A percentile compares a stretch with the other conserved stretches of the same genome.
These are phyloP conservation scores for Hanseniaspora gamundiae DNA, from an alignment of 1,139 yeast genomes.

Conservation along the genomic window DNA sequence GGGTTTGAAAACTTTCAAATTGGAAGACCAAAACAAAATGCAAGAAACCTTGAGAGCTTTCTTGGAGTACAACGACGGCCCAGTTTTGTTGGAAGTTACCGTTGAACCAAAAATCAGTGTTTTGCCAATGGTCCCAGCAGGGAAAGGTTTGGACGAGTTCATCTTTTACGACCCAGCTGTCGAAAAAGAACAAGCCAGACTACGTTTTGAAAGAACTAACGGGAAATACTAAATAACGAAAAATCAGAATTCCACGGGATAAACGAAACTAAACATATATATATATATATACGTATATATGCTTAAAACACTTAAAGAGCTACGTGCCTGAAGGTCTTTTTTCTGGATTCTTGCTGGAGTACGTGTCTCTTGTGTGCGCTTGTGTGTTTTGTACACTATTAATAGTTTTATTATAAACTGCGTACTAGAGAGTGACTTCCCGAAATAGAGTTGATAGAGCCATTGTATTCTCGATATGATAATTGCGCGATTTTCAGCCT, in stretches of 20 bases:
- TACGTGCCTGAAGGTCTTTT: too few relatives aligned
- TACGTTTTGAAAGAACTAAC: slow-evolving; percentile 28
- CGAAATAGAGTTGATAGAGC: too few relatives aligned
- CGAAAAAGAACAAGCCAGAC: slow-evolving; percentile 58
- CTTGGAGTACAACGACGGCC: slow-evolving; percentile 62
- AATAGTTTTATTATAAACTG: too few relatives aligned
- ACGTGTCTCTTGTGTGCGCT: too few relatives aligned
- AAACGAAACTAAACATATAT: too few relatives aligned
- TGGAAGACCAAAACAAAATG: slow-evolving; percentile 55
- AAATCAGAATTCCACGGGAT: too few relatives aligned
- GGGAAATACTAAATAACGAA: slow-evolving; percentile 29
- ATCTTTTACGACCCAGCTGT: slow-evolving; percentile 72
- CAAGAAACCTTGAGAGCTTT: slow-evolving; percentile 54
- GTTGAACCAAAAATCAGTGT: slow-evolving; percentile 97
- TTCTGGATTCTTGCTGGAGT: too few relatives aligned
- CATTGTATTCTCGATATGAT: too few relatives aligned
- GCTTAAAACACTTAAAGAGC: too few relatives aligned
- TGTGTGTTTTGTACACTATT: too few relatives aligned
- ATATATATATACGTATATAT: too few relatives aligned
- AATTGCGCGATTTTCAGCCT: neutral
- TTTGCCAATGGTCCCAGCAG: slow-evolving; percentile 96
- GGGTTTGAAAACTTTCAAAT: slow-evolving; percentile 78
- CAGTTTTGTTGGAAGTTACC: slow-evolving; percentile 78
- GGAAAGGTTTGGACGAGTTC: slow-evolving; percentile 88
- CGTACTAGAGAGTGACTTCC: too few relatives aligned